Base-by-base conservation (phyloP, 257 asterid species). In the Jaltomata sinuosa region DNA sequence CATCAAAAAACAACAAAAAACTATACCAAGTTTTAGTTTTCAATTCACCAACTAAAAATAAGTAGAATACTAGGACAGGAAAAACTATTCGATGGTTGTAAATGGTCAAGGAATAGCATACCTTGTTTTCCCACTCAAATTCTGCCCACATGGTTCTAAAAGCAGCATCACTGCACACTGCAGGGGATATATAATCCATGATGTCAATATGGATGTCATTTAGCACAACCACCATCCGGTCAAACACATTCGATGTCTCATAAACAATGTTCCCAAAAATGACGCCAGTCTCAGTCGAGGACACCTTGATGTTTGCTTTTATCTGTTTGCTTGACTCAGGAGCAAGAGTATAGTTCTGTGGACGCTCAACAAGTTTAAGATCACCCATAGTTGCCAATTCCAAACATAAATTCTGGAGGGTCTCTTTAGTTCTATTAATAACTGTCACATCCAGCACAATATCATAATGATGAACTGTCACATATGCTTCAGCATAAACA, bases 111-210 rank as follows among this genome's bases (percentile, higher is more conserved):
- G 80, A 83, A 29, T 32, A 67, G 47, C 42, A 12, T 65, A 95
- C 99, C 99, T 95, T 95, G 89, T 95, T 95, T 87, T 95, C 99
- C 99, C 99, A 95, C 88, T 95, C 99, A 90, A 95, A 95, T 88
- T 95, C 99, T 85, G 98, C 97, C 99, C 99, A 95, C 99, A 94
- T 95, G 83, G 98, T 88, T 85, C 98, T 92, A 89, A 95, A 95
- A 49, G 97, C 97, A 90, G 97, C 90, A 89, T 94, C 99, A 53
- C 94, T 93, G 82, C 99, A 95, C 64, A 87, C 93, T 59, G 99
- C 99, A 32, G 99, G 99, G 84, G 99, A 95, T 89, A 95, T 95
- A 83, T 95, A 95, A 89, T 95, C 99, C 99, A 95, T 95, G 88
- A 95, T 95, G 90, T 95, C 99, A 83, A 95, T 94, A 88, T 95